Percentiles rank a stretch among this genome's conserved stretches.
Conservation (phyloP, 169 alveolate species). For the Cryptosporidium felis region DNA sequence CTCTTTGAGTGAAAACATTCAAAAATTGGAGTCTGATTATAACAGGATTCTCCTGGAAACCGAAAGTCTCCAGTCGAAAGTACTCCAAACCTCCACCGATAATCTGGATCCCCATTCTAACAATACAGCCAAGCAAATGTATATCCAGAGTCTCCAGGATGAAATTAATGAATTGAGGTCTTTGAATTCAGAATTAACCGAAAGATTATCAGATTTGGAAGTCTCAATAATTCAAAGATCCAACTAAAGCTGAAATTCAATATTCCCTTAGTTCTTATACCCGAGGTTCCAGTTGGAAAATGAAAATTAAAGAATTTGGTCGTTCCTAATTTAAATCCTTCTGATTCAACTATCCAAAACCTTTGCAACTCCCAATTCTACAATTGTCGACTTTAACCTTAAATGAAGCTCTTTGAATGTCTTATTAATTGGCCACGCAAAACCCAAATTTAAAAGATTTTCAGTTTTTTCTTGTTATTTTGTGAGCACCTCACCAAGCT, state of each 20-base stretch:
- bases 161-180: constrained; percentile 29
- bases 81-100: not conserved
- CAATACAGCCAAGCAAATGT: constrained; percentile 30
- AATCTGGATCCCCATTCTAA: not conserved
- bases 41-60: not conserved
- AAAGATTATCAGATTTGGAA: constrained; percentile 36
- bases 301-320: too few relatives aligned
- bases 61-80: too few relatives aligned
- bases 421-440: too few relatives aligned
- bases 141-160: constrained; percentile 52
- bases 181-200: constrained; percentile 33
- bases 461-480: too few relatives aligned
- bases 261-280: not conserved
- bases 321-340: too few relatives aligned
- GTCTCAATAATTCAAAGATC: constrained; percentile 6
- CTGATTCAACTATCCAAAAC: too few relatives aligned
- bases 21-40: not conserved
- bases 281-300: not conserved
- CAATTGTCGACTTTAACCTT: too few relatives aligned
- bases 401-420: too few relatives aligned
- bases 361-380: too few relatives aligned
- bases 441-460: too few relatives aligned
- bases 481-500: too few relatives aligned
- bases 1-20: not conserved
- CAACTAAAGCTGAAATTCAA: not conserved